Conservation (phyloP, 208 protist species). For the Wallacemonas sp. region DNA sequence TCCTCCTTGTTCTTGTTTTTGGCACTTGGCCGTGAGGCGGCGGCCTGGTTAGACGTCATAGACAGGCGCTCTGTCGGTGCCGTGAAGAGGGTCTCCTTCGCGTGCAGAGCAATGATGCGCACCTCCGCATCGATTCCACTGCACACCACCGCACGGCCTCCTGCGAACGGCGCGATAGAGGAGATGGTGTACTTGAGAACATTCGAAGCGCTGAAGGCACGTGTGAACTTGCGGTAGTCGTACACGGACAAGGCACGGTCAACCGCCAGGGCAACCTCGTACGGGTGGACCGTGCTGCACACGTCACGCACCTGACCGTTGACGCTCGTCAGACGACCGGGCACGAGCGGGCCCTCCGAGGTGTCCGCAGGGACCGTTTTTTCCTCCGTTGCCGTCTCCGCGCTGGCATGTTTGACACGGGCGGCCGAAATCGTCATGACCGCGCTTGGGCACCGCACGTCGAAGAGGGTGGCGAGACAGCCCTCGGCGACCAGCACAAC, state of each 20-base stretch:
- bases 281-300: constrained; percentile 51
- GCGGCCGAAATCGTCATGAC: constrained; percentile 35
- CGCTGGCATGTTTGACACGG: not conserved
- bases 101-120: constrained; percentile 36
- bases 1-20: constrained; percentile 12
- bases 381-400: not conserved
- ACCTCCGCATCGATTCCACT: constrained; percentile 67
- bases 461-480: constrained; percentile 67
- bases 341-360: constrained; percentile 27
- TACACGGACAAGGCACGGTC: constrained; percentile 73
- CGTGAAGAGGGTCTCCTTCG: constrained; percentile 6
- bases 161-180: constrained; percentile 44
- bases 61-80: not conserved
- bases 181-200: constrained; percentile 79
- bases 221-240: constrained; percentile 80
- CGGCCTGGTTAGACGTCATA: constrained; percentile 16
- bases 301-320: constrained; percentile 44
- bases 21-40: not conserved
- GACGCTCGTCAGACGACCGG: constrained; percentile 60
- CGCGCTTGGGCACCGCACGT: constrained; percentile 58
- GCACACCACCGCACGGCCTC: constrained; percentile 59
- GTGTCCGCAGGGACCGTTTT: not conserved
- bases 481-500: constrained; percentile 66
- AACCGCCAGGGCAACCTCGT: constrained; percentile 59
- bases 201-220: constrained; percentile 53